Evolutionary conservation across 805 yeast species (phyloP), one percentile per base, ranked within the genome.

Genomic region (Hanseniaspora occidentalis): DNA sequence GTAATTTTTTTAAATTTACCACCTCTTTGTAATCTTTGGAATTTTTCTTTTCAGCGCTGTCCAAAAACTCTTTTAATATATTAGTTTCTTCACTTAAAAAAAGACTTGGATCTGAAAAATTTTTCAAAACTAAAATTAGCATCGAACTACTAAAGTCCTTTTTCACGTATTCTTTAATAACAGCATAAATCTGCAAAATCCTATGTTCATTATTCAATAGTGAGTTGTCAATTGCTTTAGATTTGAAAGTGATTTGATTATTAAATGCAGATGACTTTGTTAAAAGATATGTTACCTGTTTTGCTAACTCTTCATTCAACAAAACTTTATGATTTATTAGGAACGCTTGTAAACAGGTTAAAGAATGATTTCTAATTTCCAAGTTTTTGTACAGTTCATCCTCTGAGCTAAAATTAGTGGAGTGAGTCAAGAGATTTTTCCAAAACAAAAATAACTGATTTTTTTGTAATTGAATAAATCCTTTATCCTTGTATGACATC

Each of bases 391-490:
- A 53, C 2, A 68, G 51, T 14, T 56, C 64, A 18, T 59, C 60
- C 20, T 56, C 60, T 22, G 52, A 53, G 3, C 58, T 51, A 13
- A 69, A 62, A 11, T 69, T 66, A 13, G 33, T 31, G 2, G 72
- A 62, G 36, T 72, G 73, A 1, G 74, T 69, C 29, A 77, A 50
- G 6, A 78, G 61, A 34, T 71, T 67, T 45, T 76, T 76, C 88
- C 88, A 82, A 42, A 80, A 62, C 8, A 66, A 55, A 36, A 81
- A 56, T 38, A 82, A 63, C 47, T 78, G 84, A 2, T 76, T 67
- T 11, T 70, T 60, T 46, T 78, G 79, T 42, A 74, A 63, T 38
- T 67, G 62, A 27, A 82, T 61, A 42, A 73, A 71, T 19, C 65
- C 60, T 13, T 69, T 67, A 3, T 79, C 81, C 0, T 59, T 51